Percentiles rank a stretch among this genome's conserved stretches.
phyloP scores from a whole-genome alignment of 495 filamentous ascomycete genomes.

The Neurospora sp. region DNA sequence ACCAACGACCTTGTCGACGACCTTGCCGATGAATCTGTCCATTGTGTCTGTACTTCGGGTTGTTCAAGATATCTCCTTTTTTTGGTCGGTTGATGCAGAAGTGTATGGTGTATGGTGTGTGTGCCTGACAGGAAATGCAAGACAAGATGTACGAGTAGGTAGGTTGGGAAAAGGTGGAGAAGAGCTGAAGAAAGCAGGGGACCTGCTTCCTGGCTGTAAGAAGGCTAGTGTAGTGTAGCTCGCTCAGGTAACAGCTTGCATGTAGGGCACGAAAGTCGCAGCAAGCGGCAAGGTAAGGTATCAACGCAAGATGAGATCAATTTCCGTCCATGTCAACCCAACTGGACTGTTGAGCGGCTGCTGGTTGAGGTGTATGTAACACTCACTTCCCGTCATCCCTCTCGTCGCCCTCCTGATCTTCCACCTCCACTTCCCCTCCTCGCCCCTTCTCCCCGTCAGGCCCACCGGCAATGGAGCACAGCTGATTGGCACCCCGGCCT shows the following conservation, averaged over 20 bases:
- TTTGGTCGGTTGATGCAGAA: neutral
- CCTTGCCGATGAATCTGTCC: constrained; percentile 10
- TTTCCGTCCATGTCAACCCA: neutral
- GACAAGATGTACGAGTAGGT: neutral
- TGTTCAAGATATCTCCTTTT: no score
- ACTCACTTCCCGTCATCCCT: neutral
- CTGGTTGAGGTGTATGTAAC: neutral
- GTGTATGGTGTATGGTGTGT: neutral
- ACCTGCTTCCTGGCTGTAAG: neutral
- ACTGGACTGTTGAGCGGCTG: neutral
- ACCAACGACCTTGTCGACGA: neutral
- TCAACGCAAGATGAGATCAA: neutral
- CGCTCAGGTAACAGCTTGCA: neutral
- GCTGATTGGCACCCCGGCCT: neutral
- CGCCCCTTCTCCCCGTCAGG: neutral
- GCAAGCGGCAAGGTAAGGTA: neutral
- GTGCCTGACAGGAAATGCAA: neutral
- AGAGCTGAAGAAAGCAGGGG: neutral
- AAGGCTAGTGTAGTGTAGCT: neutral
- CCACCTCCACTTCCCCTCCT: neutral
- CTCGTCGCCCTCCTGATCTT: neutral
- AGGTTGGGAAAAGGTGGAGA: neutral
- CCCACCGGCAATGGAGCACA: neutral
- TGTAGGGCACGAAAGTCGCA: neutral
- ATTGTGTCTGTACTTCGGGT: neutral